These are phyloP conservation scores for Schwanniomyces vanrijiae DNA, from an alignment of 805 yeast species.

Conservation along the genomic window DNA sequence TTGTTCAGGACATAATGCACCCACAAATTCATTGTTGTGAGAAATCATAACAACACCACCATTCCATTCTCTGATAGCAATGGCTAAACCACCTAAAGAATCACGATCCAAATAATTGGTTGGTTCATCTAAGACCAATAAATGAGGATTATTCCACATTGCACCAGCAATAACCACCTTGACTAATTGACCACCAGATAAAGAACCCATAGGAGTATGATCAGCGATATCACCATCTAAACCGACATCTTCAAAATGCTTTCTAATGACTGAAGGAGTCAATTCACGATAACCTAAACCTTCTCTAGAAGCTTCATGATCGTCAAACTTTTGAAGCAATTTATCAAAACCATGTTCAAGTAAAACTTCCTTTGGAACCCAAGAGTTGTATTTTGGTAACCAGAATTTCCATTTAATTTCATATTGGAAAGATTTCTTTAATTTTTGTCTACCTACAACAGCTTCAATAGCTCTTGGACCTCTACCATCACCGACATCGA, in stretches of 20 bases:
- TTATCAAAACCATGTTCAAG: conserved; percentile 59
- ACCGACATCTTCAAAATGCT: conserved; percentile 97
- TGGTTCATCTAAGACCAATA: conserved; percentile 95
- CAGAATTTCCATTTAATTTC: conserved; percentile 87
- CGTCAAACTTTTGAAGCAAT: conserved; percentile 45
- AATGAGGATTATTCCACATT: conserved; percentile 99
- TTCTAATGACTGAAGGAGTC: conserved; percentile 86
- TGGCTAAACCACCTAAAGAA: conserved; percentile 94
- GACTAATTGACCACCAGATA: conserved; percentile 97
- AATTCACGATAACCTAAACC: conserved; percentile 52
- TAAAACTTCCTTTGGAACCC: conserved; percentile 84
- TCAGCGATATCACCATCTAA: conserved; percentile 97
- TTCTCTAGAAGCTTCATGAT: conserved; percentile 49
- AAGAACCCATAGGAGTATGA: conserved; percentile 94
- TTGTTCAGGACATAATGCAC: conserved; percentile 97
- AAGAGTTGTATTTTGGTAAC: conserved; percentile 90
- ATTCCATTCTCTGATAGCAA: conserved; percentile 96
- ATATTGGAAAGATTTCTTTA: conserved; percentile 95
- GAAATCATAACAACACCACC: conserved; percentile 99
- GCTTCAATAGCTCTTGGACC: conserved; percentile 91
- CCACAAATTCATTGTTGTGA: conserved; percentile 94
- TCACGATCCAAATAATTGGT: conserved; percentile 98
- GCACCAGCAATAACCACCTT: conserved; percentile 99
- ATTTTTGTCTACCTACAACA: conserved; percentile 93
- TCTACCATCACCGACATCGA: conserved; percentile 82